phyloP scores from a whole-genome alignment of 306 rosid species.

The Vicia sativa region DNA sequence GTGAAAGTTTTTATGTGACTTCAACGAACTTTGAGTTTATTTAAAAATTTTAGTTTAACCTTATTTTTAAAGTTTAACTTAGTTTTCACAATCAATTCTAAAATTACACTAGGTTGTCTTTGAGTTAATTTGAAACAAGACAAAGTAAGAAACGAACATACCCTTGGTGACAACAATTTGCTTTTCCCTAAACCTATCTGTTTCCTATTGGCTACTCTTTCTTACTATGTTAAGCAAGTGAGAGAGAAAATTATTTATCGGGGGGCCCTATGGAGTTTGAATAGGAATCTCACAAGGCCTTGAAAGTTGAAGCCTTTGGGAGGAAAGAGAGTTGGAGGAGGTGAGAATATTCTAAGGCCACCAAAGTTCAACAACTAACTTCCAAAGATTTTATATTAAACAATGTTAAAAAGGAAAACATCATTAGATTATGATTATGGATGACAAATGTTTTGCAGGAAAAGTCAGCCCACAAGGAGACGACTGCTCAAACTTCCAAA shows the following conservation, averaged over 20 bases:
- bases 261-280: slow-evolving; percentile 40
- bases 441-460: slow-evolving; percentile 43
- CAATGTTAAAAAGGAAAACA: slow-evolving; percentile 65
- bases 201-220: slow-evolving; percentile 39
- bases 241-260: slow-evolving; percentile 29
- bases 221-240: slow-evolving; percentile 33
- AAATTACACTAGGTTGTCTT: slow-evolving; percentile 15
- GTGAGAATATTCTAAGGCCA: slow-evolving; percentile 85
- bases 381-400: slow-evolving; percentile 74
- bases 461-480: slow-evolving; percentile 91
- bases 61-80: too few species aligned
- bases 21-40: too few species aligned
- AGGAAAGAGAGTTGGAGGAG: slow-evolving; percentile 53
- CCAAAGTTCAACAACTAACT: slow-evolving; percentile 78
- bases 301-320: slow-evolving; percentile 81
- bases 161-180: slow-evolving; percentile 75
- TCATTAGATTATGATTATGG: slow-evolving; percentile 93
- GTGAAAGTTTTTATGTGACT: too few species aligned
- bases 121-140: slow-evolving; percentile 37
- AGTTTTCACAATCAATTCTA: too few species aligned
- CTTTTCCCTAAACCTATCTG: slow-evolving; percentile 62
- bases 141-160: slow-evolving; percentile 63
- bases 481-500: slow-evolving; percentile 86
- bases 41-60: too few species aligned
- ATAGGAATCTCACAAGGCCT: slow-evolving; percentile 69